Evolutionary conservation across 306 rosid genomes (phyloP).

Genomic region (Arachis hypogaea): DNA sequence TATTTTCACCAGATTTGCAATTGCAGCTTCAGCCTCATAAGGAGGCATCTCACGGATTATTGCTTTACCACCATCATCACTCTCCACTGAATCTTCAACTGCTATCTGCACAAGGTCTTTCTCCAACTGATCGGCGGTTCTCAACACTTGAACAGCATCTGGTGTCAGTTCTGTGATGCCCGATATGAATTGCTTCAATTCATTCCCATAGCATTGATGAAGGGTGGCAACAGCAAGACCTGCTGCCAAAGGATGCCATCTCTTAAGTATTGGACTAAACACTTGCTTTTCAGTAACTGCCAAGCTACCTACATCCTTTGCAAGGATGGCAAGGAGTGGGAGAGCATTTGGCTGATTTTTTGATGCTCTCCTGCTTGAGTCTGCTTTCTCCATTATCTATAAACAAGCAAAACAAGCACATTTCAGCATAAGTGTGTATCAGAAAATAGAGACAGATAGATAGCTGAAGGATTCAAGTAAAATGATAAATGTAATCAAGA

Average conservation of each 20-base stretch:
- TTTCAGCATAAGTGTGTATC: constrained; percentile 38
- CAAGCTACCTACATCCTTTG: constrained; percentile 92
- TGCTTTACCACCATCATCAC: constrained; percentile 98
- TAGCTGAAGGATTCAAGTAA: constrained; percentile 10
- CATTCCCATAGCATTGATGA: constrained; percentile 90
- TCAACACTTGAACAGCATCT: constrained; percentile 89
- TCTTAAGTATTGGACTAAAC: constrained; percentile 90
- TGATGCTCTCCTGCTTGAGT: constrained; percentile 95
- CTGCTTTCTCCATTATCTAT: constrained; percentile 96
- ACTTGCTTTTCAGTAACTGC: constrained; percentile 78
- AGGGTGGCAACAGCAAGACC: constrained; percentile 99
- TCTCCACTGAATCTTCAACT: constrained; percentile 93
- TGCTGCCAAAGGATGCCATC: constrained; percentile 96
- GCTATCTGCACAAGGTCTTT: constrained; percentile 96
- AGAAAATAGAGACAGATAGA: constrained; percentile 11
- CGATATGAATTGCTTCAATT: constrained; percentile 82
- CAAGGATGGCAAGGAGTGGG: constrained; percentile 89
- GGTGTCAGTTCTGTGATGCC: constrained; percentile 91
- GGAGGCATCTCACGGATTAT: constrained; percentile 99
- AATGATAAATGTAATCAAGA: constrained; percentile 22
- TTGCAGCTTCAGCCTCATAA: constrained; percentile 88
- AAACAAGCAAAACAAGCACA: constrained; percentile 37
- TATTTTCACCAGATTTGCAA: constrained; percentile 86
- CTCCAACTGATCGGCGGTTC: constrained; percentile 98
- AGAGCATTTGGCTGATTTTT: constrained; percentile 87